Conservation (phyloP, 805 yeast genomes). For the Saturnispora diversa region DNA sequence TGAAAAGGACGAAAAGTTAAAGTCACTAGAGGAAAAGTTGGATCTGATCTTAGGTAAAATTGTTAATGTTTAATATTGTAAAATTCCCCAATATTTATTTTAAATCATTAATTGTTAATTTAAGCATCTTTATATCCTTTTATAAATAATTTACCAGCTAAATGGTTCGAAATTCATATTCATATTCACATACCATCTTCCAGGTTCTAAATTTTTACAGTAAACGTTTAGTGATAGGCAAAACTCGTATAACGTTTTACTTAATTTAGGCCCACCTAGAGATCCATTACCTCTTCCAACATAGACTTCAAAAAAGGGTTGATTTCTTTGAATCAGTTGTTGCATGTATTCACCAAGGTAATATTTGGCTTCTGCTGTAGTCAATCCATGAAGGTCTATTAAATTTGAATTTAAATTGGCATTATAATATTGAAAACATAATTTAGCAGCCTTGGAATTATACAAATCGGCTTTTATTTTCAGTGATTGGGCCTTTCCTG, state of each 20-base stretch:
- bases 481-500: conserved; percentile 11
- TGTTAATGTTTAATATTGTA: background rate
- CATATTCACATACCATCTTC: conserved; percentile 5
- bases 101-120: too few species aligned
- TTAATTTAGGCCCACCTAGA: background rate
- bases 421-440: conserved; percentile 9
- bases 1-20: conserved; percentile 60
- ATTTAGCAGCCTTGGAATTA: conserved; percentile 10
- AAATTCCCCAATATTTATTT: background rate
- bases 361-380: conserved; percentile 8
- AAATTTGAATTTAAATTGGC: conserved; percentile 2
- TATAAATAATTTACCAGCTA: too few species aligned
- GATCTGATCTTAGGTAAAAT: conserved; percentile 43
- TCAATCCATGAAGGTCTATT: conserved; percentile 13
- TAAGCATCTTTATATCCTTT: too few species aligned
- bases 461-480: background rate
- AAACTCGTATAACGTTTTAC: conserved; percentile 3
- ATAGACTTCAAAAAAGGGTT: conserved; percentile 4
- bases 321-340: conserved; percentile 6
- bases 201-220: conserved; percentile 6
- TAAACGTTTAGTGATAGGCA: conserved; percentile 2
- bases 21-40: conserved; percentile 51
- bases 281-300: conserved; percentile 14
- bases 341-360: conserved; percentile 12
- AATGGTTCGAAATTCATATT: background rate